Conservation (phyloP, 176 grass and related monocot genomes). For the Musa acuminata region DNA sequence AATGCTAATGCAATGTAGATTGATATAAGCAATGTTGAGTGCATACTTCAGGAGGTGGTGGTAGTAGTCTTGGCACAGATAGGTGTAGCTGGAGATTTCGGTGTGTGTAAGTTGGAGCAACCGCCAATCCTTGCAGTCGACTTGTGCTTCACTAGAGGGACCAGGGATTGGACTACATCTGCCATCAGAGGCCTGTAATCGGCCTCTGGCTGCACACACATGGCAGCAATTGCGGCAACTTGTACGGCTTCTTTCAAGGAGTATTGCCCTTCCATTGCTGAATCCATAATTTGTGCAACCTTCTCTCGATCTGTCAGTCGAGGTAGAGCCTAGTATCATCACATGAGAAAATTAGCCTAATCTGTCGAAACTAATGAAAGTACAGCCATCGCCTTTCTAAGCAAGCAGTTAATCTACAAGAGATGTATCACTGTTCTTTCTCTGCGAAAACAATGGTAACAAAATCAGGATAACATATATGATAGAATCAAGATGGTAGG, state of each 20-base stretch:
- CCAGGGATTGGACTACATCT: slow-evolving; percentile 85
- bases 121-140: slow-evolving; percentile 33
- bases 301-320: slow-evolving; percentile 85
- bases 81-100: slow-evolving; percentile 15
- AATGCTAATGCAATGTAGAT: neutral
- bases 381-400: too few species aligned
- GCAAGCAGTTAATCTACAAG: too few species aligned
- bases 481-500: too few species aligned
- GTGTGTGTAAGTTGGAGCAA: slow-evolving; percentile 18
- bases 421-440: too few species aligned
- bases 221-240: slow-evolving; percentile 88
- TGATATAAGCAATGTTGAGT: neutral
- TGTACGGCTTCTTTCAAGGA: slow-evolving; percentile 89
- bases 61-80: neutral
- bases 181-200: slow-evolving; percentile 96
- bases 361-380: too few species aligned
- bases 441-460: too few species aligned
- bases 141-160: slow-evolving; percentile 79
- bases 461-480: too few species aligned
- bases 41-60: neutral
- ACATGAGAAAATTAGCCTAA: slow-evolving; percentile 11
- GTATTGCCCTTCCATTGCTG: slow-evolving; percentile 85
- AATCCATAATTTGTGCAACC: slow-evolving; percentile 82
- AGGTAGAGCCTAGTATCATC: slow-evolving; percentile 58
- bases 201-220: slow-evolving; percentile 92